Base-by-base conservation (phyloP, 2,329 filamentous ascomycete species). In the Bipolaris zeicola region DNA sequence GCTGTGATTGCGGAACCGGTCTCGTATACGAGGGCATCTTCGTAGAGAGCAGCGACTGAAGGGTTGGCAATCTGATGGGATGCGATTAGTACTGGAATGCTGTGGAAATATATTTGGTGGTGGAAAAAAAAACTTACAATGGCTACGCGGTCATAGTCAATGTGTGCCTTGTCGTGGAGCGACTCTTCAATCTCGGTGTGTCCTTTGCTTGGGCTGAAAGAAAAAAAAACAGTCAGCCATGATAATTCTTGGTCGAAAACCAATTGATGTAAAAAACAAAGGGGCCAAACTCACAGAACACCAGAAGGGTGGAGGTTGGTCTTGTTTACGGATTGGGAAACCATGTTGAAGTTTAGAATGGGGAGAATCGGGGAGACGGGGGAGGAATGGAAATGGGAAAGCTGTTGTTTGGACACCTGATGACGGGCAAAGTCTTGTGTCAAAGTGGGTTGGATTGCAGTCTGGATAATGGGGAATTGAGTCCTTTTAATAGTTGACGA, bases 151-250 rank as follows among this genome's bases (percentile, higher is more conserved):
- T 98, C 91, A 78, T 98, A 99, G 85, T 99, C 95, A 76, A 99
- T 99, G 85, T 99, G 94, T 68, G 95, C 95, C 76, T 89, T 92
- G 80, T 97, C 92, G 80, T 98, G 93, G 61, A 99, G 90, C 79
- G 96, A 92, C 82, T 98, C 92, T 82, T 99, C 92, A 65, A 99
- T 88, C 79, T 98, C 95, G 43, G 95, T 98, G 86, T 97, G 94
- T 77, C 96, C 90, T 73, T 85, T 84, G 74, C 88, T 83, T 64
- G 93, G 91, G 80, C 92, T 96, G 73, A 8, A 26, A 44, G 44
- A 47, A 3, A 20, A 47, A 45, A 14, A 31, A 18, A 26, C 47
- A 43, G 62, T 73, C 62, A 73, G 70, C 54, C 11, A 31, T 42
- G 26, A 41, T 31, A 13, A 18, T 37, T 13, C 20, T 18, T 16